Evolutionary conservation across 2,329 filamentous ascomycete species (phyloP), one percentile per base, ranked within the genome.

Genomic region (Ceratocystis cubensis): DNA sequence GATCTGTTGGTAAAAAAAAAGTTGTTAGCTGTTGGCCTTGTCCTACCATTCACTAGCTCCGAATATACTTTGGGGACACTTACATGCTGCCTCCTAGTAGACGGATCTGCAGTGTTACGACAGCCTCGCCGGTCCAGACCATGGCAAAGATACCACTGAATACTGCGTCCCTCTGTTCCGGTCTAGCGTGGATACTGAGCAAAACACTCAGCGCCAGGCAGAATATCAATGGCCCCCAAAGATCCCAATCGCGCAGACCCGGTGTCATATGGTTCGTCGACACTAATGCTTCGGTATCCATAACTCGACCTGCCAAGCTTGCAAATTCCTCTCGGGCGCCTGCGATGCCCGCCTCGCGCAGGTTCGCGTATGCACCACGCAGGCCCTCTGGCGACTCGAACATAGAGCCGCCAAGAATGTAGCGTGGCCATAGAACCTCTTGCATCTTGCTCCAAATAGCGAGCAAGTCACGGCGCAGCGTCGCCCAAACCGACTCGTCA

Each of bases 361-460:
- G 76, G 69, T 81, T 84, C 22, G 83, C 82, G 73, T 86, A 87
- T 0, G 83, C 83, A 69, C 84, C 83, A 3, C 84, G 81, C 7
- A 87, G 72, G 10, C 80, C 80, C 45, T 77, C 77, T 3, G 79
- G 76, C 53, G 75, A 76, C 69, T 85, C 83, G 66, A 85, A 81
- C 83, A 87, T 85, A 67, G 82, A 84, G 37, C 84, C 84, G 45
- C 83, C 84, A 28, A 99, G 87, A 62, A 99, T 82, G 78, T 97
- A 97, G 73, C 92, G 92, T 20, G 94, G 94, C 77, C 91, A 99
- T 69, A 99, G 84, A 48, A 99, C 94, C 80, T 96, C 93, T 75
- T 89, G 87, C 87, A 99, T 91, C 82, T 99, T 99, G 78, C 90
- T 89, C 93, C 94, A 97, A 45, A 97, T 91, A 30, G 91, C 94